phyloP scores from a whole-genome alignment of 1,139 yeast genomes.

The Pichia sp. region DNA sequence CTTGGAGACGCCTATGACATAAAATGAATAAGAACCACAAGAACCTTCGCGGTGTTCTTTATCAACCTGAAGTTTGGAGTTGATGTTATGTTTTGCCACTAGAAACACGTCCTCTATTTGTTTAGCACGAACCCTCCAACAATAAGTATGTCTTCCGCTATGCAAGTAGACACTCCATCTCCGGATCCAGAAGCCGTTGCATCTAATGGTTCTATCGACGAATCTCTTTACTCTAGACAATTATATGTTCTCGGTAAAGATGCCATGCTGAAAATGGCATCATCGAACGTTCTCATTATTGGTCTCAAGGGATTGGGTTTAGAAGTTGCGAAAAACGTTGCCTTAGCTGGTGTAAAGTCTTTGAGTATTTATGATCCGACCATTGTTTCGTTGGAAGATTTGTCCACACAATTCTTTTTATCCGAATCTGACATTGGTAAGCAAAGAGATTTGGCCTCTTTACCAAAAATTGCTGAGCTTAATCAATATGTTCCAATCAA shows the following conservation, averaged over 20 bases:
- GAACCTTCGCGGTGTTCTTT: too few relatives aligned
- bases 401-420: slow-evolving; percentile 86
- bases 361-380: slow-evolving; percentile 81
- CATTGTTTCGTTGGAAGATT: slow-evolving; percentile 57
- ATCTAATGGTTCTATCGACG: slow-evolving; percentile 55
- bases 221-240: slow-evolving; percentile 91
- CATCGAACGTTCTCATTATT: slow-evolving; percentile 77
- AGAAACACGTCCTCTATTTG: too few relatives aligned
- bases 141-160: slow-evolving; percentile 18
- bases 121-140: too few relatives aligned
- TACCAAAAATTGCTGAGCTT: slow-evolving; percentile 64
- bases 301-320: slow-evolving; percentile 90
- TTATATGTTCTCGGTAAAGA: slow-evolving; percentile 90
- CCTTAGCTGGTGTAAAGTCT: slow-evolving; percentile 94
- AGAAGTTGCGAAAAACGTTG: slow-evolving; percentile 94
- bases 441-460: slow-evolving; percentile 67
- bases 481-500: slow-evolving; percentile 85
- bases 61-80: too few relatives aligned
- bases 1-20: too few relatives aligned
- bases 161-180: slow-evolving; percentile 49
- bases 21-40: too few relatives aligned
- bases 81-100: too few relatives aligned
- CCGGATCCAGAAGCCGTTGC: slow-evolving; percentile 24
- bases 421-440: slow-evolving; percentile 61
- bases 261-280: slow-evolving; percentile 96